phyloP scores from a whole-genome alignment of 202 grass and related monocot species.

The Panicum virgatum region DNA sequence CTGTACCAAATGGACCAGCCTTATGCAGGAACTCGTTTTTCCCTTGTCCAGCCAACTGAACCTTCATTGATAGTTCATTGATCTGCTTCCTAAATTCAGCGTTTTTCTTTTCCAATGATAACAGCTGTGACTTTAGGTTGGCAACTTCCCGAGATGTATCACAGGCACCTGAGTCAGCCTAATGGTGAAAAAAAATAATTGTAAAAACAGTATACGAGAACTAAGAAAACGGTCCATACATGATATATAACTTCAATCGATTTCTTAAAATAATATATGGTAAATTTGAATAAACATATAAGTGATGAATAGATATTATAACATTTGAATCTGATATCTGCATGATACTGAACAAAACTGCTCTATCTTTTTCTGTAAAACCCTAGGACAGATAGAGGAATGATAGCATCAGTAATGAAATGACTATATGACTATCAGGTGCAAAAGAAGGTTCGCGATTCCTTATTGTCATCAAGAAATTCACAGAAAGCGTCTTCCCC shows the following conservation, averaged over 20 bases:
- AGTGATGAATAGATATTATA: not conserved
- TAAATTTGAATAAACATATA: not conserved
- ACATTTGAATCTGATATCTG: not conserved
- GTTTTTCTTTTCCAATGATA: constrained; percentile 63
- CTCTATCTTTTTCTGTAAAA: not conserved
- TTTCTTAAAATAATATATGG: not conserved
- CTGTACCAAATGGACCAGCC: constrained; percentile 88
- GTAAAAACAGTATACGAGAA: constrained; percentile 28
- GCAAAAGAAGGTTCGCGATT: not conserved
- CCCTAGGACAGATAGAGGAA: not conserved
- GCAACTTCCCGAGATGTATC: constrained; percentile 49
- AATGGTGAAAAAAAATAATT: constrained; percentile 27
- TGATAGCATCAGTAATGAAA: not conserved
- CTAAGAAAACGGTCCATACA: not conserved
- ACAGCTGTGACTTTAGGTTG: constrained; percentile 57
- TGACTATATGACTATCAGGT: not conserved
- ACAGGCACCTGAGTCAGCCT: constrained; percentile 66
- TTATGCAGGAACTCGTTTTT: constrained; percentile 49
- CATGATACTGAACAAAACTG: not conserved
- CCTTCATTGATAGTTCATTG: constrained; percentile 62
- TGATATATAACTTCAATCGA: not conserved
- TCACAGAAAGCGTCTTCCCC: not conserved
- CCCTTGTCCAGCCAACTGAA: constrained; percentile 70
- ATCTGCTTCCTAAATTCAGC: constrained; percentile 76
- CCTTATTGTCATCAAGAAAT: not conserved